Evolutionary conservation across 2,329 filamentous ascomycete species (phyloP).

Genomic region (Xylariomycetidae sp.): DNA sequence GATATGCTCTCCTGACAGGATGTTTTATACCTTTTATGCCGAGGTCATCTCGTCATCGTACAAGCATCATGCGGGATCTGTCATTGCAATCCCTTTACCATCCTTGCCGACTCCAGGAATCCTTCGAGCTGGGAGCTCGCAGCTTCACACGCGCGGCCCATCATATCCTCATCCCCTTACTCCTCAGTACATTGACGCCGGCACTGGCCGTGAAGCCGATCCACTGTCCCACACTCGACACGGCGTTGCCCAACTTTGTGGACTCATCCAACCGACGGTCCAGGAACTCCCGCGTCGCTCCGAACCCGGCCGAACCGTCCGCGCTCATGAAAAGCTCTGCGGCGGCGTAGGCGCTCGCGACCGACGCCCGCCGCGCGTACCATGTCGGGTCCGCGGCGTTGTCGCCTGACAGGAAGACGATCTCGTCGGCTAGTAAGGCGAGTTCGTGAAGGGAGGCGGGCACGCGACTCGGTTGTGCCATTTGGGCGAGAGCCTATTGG

Average conservation of each 20-base stretch:
- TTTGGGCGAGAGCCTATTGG: conserved; percentile 77
- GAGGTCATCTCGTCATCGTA: no score
- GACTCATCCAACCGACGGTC: conserved; percentile 68
- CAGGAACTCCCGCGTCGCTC: conserved; percentile 74
- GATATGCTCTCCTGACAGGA: no score
- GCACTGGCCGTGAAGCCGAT: conserved; percentile 74
- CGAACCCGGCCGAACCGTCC: conserved; percentile 67
- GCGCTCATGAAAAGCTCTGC: conserved; percentile 93
- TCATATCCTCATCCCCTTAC: conserved; percentile 77
- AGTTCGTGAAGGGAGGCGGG: conserved; percentile 73
- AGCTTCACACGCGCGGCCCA: not conserved
- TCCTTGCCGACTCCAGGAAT: no score
- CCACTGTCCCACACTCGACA: conserved; percentile 67
- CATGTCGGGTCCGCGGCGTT: conserved; percentile 74
- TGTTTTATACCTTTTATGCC: no score
- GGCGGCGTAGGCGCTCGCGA: conserved; percentile 58
- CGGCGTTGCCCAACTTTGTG: conserved; percentile 52
- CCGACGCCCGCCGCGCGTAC: conserved; percentile 63
- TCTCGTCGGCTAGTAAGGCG: conserved; percentile 79
- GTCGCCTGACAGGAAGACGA: conserved; percentile 83
- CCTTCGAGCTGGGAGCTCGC: no score
- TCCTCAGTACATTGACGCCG: conserved; percentile 75
- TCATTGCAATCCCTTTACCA: no score
- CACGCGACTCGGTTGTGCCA: conserved; percentile 78
- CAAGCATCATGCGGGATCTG: no score